These are phyloP conservation scores for Westerdykella sp. DNA, from an alignment of 2,329 filamentous ascomycete species.

Conservation along the genomic window DNA sequence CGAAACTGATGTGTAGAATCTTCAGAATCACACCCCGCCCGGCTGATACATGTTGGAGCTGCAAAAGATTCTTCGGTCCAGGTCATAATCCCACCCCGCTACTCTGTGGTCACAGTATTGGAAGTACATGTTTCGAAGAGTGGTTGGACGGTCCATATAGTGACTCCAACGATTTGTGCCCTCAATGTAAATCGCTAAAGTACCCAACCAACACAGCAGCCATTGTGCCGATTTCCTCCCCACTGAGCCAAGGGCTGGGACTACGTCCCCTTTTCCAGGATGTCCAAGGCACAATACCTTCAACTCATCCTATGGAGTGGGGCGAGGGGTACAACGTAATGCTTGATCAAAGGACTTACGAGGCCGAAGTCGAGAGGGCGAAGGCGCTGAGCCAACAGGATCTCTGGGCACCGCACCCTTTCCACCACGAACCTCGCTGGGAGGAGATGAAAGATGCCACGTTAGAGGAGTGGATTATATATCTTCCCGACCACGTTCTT, in stretches of 20 bases:
- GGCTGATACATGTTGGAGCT: too few relatives aligned
- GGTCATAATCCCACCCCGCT: too few relatives aligned
- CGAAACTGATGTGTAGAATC: too few relatives aligned
- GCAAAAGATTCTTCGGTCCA: too few relatives aligned
- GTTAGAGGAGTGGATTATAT: conserved; percentile 15
- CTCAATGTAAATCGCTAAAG: neutral
- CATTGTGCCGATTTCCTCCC: too few relatives aligned
- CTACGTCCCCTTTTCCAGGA: neutral
- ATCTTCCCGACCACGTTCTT: conserved; percentile 17
- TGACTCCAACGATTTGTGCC: neutral
- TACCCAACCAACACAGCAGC: neutral
- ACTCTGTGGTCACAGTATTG: too few relatives aligned
- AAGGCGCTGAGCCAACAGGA: conserved; percentile 2
- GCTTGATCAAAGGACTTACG: neutral
- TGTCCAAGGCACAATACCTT: neutral
- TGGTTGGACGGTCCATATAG: neutral
- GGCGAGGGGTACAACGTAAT: neutral
- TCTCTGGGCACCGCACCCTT: conserved; percentile 8
- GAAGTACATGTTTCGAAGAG: neutral
- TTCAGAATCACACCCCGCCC: too few relatives aligned
- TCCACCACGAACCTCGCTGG: conserved; percentile 7
- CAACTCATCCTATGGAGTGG: conserved; percentile 1
- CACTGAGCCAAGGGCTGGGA: too few relatives aligned
- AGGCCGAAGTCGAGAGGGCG: conserved; percentile 3
- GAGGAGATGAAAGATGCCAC: conserved; percentile 9